phyloP scores from a whole-genome alignment of 306 rosid species.

The Crataegus laevigata region DNA sequence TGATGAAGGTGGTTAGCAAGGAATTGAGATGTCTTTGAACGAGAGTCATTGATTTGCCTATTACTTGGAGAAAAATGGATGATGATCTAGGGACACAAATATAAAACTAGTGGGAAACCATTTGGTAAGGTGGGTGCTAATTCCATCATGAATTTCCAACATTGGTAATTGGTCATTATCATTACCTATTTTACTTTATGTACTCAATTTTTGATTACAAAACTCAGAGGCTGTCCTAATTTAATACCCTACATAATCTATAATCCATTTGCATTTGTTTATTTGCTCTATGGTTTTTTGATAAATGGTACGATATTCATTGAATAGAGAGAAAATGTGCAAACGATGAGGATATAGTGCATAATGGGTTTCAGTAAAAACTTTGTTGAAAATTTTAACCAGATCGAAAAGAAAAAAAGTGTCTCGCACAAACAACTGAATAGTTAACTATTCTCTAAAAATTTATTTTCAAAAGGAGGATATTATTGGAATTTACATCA shows the following conservation, averaged over 20 bases:
- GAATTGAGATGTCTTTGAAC: neutral
- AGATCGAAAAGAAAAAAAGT: accelerated
- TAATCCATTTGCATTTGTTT: neutral
- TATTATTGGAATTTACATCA: no score
- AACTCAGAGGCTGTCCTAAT: neutral
- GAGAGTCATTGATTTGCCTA: neutral
- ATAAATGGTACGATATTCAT: no score
- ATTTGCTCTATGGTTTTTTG: no score
- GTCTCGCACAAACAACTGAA: no score
- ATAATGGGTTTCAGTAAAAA: accelerated
- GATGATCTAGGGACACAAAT: neutral
- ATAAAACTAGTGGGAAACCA: neutral
- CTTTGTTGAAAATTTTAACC: accelerated
- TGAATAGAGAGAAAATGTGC: no score
- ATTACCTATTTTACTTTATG: slow-evolving; percentile 3
- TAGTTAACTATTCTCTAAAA: no score
- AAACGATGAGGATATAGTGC: no score
- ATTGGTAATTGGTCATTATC: slow-evolving; percentile 8
- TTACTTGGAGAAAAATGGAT: slow-evolving; percentile 9
- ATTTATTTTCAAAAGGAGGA: no score
- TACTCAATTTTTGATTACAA: neutral
- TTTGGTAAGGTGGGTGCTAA: slow-evolving; percentile 14
- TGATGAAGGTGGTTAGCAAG: neutral
- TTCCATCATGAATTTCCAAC: slow-evolving; percentile 14
- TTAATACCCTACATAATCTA: no score